These are phyloP conservation scores for Cyamopsis tetragonoloba DNA, from an alignment of 306 rosid species.

Conservation along the genomic window DNA sequence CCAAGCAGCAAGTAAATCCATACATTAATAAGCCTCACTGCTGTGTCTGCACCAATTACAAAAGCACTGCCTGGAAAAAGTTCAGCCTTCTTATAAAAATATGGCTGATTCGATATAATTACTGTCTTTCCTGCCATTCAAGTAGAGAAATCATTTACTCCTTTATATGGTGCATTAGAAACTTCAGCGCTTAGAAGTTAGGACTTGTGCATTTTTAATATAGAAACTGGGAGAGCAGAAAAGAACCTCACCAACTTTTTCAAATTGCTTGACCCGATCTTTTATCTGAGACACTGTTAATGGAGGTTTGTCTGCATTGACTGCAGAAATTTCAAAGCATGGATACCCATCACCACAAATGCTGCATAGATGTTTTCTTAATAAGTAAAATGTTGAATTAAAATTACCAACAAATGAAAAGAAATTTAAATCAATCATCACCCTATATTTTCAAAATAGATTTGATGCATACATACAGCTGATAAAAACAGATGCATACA, in stretches of 20 bases:
- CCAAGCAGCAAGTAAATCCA: constrained; percentile 23
- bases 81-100: constrained; percentile 85
- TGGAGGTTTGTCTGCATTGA: constrained; percentile 96
- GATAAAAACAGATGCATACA: too few relatives aligned
- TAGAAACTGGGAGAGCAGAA: neutral
- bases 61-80: constrained; percentile 91
- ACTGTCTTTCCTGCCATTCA: constrained; percentile 72
- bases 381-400: constrained; percentile 20
- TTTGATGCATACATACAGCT: too few relatives aligned
- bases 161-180: constrained; percentile 18
- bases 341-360: constrained; percentile 70
- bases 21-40: constrained; percentile 78
- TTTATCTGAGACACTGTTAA: constrained; percentile 60
- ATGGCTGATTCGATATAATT: constrained; percentile 83
- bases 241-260: constrained; percentile 65
- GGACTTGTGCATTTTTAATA: neutral
- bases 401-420: constrained; percentile 14
- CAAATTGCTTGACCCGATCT: constrained; percentile 83
- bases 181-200: neutral
- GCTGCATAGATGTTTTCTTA: constrained; percentile 46
- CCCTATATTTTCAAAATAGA: constrained; percentile 6
- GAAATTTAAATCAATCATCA: neutral
- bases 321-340: constrained; percentile 90
- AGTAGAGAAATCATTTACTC: constrained; percentile 26
- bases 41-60: constrained; percentile 94